Percentiles rank a stretch among this genome's conserved stretches.
These are phyloP conservation scores for Gloeophyllum trabeum DNA, from an alignment of 768 basidiomycete genomes.

Conservation along the genomic window DNA sequence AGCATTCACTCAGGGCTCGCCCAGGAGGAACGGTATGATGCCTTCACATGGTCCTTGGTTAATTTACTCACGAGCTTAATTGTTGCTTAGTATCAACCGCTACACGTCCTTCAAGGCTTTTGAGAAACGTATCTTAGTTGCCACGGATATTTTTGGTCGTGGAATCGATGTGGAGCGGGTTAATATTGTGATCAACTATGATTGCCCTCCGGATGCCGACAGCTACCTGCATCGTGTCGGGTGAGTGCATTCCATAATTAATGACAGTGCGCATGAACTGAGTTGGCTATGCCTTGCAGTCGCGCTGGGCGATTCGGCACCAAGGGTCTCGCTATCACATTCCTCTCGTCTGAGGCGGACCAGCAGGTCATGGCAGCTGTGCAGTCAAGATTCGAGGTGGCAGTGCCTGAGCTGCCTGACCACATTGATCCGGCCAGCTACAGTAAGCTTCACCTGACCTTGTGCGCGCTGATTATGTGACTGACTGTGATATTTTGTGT, in stretches of 20 bases:
- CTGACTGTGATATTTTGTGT: background rate
- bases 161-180: conserved; percentile 99
- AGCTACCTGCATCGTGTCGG: conserved; percentile 98
- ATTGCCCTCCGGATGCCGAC: conserved; percentile 94
- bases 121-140: conserved; percentile 97
- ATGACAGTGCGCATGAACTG: background rate
- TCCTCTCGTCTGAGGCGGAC: conserved; percentile 87
- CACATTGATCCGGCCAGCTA: conserved; percentile 92
- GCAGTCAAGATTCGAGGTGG: conserved; percentile 95
- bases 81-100: conserved; percentile 61
- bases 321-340: conserved; percentile 97
- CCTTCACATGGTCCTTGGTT: conserved; percentile 2
- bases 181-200: conserved; percentile 99
- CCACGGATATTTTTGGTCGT: conserved; percentile 98
- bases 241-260: conserved; percentile 26
- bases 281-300: conserved; percentile 23
- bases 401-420: conserved; percentile 89
- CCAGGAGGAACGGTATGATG: conserved; percentile 88
- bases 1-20: conserved; percentile 90
- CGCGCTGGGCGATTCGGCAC: conserved; percentile 99
- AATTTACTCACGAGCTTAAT: background rate
- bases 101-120: conserved; percentile 99
- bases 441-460: conserved; percentile 34
- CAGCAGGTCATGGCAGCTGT: conserved; percentile 91
- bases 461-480: background rate